Evolutionary conservation across 225 moss, liverwort and hornwort genomes (phyloP), one percentile per base, ranked within the genome.

Genomic region (Marchantia polymorpha): DNA sequence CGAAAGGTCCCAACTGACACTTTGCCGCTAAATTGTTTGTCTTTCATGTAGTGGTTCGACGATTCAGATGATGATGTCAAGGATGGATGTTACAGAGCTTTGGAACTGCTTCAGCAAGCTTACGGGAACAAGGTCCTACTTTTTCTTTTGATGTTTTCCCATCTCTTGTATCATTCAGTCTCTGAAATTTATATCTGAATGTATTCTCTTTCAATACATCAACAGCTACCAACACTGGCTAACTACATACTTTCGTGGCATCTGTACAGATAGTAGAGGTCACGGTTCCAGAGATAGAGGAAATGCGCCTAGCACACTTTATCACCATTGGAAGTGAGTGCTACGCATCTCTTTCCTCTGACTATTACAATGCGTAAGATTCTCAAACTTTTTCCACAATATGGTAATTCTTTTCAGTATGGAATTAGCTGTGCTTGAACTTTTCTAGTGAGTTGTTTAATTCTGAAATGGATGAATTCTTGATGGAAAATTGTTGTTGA

Each of bases 291-390:
- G 96, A 96, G 78, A 85, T 96, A n/a, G 96, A 96, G 84, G 90
- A 92, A 87, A 96, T 96, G 96, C 90, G 96, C 66, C 85, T 96
- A 77, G 91, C 96, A 69, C 96, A 96, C 83, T 96, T 89, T 80
- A 89, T 94, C 19, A 96, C 94, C 55, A 94, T 96, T 23, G 96
- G 94, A 61, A 91, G 94, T 58, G 96, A 96, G 82, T 84, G 91
- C 81, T 76, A 81, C 64, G 83, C 92, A 54, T 90, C 94, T 25
- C 79, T 96, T n/a, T 90, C 86, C 52, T 53, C 77, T 8, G 90
- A 91, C 75, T 96, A 96, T 71, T 61, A 30, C 55, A 83, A 88
- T 82, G 82, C 76, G 96, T 96, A 89, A 16, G 88, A 73, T 70
- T 26, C 26, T 73, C 13, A 25, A 10, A 54, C 53, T 26, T 23